Evolutionary conservation across 139 green algal species (phyloP).

Genomic region (Astrephomene gubernaculifera): DNA sequence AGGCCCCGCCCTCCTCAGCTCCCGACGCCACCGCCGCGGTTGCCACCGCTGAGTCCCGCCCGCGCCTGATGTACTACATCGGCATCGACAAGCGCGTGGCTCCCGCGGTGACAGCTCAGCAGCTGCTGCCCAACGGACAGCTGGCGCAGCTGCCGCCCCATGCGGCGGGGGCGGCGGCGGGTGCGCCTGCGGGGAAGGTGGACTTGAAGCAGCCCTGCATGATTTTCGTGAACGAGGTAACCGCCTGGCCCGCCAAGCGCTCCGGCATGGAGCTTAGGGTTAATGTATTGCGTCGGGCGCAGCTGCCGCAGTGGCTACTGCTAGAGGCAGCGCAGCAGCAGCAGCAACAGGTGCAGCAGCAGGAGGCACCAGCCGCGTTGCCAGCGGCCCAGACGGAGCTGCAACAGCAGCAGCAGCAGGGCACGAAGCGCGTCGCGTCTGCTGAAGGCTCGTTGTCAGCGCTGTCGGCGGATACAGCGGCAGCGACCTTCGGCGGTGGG

Average conservation of each 20-base stretch:
- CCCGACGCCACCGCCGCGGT: too few relatives aligned
- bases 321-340: not conserved
- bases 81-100: slow-evolving; percentile 47
- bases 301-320: slow-evolving; percentile 41
- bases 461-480: too few relatives aligned
- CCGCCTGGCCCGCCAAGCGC: slow-evolving; percentile 15
- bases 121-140: slow-evolving; percentile 70
- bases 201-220: slow-evolving; percentile 41
- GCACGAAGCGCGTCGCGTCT: not conserved
- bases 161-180: slow-evolving; percentile 32
- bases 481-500: not conserved
- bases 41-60: too few relatives aligned
- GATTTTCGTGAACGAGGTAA: slow-evolving; percentile 32
- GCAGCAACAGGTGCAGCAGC: not conserved
- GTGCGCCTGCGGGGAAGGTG: slow-evolving; percentile 5
- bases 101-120: slow-evolving; percentile 69
- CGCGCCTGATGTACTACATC: slow-evolving; percentile 47
- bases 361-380: not conserved
- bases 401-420: slow-evolving; percentile 28
- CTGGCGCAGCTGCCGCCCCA: slow-evolving; percentile 26
- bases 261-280: slow-evolving; percentile 52
- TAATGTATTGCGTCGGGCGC: slow-evolving; percentile 1
- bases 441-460: not conserved
- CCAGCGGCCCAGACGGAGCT: not conserved
- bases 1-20: too few relatives aligned